Conservation (phyloP, 495 filamentous ascomycete genomes). For the Penicillium cinerascens region DNA sequence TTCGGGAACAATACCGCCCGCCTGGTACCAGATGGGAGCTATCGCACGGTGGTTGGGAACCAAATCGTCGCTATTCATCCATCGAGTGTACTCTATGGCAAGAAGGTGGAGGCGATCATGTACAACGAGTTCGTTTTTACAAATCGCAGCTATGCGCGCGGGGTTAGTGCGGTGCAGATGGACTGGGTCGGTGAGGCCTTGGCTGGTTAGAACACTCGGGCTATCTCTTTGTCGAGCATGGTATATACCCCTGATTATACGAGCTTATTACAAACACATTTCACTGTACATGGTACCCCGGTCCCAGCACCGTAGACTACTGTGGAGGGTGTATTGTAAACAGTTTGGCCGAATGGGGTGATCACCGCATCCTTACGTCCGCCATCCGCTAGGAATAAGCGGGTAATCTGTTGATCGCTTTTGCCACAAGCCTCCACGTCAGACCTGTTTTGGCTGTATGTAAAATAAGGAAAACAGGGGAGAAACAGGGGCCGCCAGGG, state of each 20-base stretch:
- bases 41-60: slow-evolving; percentile 77
- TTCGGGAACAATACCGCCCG: slow-evolving; percentile 82
- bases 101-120: slow-evolving; percentile 90
- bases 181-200: slow-evolving; percentile 78
- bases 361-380: slow-evolving; percentile 10
- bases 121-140: slow-evolving; percentile 97
- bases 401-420: slow-evolving; percentile 5
- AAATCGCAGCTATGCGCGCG: slow-evolving; percentile 83
- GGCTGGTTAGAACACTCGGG: slow-evolving; percentile 25
- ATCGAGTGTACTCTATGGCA: slow-evolving; percentile 76
- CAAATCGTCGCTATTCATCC: slow-evolving; percentile 90
- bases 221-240: background rate
- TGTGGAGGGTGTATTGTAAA: background rate
- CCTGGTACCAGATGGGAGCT: slow-evolving; percentile 78
- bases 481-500: background rate
- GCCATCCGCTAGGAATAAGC: slow-evolving; percentile 2
- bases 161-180: slow-evolving; percentile 82
- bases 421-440: slow-evolving; percentile 18
- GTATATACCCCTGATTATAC: slow-evolving; percentile 18
- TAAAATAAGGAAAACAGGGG: background rate
- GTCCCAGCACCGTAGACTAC: background rate
- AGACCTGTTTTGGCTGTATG: background rate
- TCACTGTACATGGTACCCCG: background rate
- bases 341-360: background rate
- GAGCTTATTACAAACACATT: background rate